phyloP scores from a whole-genome alignment of 148 eudicot genomes.

The Cornus florida region DNA sequence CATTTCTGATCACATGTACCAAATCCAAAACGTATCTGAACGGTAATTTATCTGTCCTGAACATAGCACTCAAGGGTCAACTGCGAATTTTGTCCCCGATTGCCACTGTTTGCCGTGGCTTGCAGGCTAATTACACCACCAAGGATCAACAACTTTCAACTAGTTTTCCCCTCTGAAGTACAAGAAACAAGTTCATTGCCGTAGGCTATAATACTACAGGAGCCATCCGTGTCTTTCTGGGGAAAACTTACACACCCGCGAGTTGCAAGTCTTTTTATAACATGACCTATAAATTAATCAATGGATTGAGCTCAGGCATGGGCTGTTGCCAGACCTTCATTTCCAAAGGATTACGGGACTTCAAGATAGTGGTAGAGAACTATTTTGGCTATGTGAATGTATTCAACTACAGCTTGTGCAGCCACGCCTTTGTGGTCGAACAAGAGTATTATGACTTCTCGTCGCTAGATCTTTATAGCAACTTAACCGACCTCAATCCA shows the following conservation, averaged over 20 bases:
- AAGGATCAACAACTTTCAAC: no score
- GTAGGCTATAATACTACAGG: background rate
- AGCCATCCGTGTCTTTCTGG: background rate
- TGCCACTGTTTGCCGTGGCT: no score
- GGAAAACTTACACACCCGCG: background rate
- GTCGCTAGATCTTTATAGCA: background rate
- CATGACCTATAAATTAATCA: background rate
- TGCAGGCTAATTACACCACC: no score
- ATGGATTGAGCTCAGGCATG: background rate
- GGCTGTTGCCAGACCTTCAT: background rate
- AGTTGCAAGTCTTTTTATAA: background rate
- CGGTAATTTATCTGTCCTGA: background rate
- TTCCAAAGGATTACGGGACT: background rate
- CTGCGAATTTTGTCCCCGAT: background rate
- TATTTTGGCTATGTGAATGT: background rate
- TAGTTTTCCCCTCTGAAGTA: no score
- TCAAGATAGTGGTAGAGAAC: background rate
- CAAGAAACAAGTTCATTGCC: background rate
- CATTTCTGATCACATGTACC: slow-evolving; percentile 8
- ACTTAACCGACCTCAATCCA: no score
- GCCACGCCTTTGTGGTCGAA: no score
- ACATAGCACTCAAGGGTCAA: slow-evolving; percentile 22
- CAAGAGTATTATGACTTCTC: background rate
- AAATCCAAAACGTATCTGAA: background rate
- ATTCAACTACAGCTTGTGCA: background rate